These are phyloP conservation scores for Talaromyces marneffei DNA, from an alignment of 2,329 filamentous ascomycete genomes.

Conservation along the genomic window DNA sequence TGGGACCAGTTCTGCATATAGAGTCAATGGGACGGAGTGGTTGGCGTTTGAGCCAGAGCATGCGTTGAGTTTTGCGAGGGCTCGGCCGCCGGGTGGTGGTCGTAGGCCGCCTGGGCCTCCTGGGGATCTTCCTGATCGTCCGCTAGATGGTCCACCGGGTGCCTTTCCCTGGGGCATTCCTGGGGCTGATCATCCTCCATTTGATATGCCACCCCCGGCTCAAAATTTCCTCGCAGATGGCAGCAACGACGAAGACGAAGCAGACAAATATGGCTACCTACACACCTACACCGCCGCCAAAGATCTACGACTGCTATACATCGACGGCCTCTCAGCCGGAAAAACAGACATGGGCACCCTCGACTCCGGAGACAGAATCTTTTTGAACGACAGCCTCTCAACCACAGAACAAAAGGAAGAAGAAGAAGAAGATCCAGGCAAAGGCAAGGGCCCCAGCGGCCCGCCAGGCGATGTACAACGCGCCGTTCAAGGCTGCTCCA, in stretches of 20 bases:
- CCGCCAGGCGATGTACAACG: conserved; percentile 29
- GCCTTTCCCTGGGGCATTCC: not conserved
- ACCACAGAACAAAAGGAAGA: not conserved
- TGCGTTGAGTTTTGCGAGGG: conserved; percentile 57
- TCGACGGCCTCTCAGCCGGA: conserved; percentile 65
- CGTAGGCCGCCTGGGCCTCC: not conserved
- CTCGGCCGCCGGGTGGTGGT: not conserved
- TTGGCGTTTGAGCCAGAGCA: conserved; percentile 73
- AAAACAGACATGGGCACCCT: conserved; percentile 62
- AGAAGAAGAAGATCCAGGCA: not conserved
- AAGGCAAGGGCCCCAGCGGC: not conserved
- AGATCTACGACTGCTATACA: conserved; percentile 57
- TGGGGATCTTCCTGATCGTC: not conserved
- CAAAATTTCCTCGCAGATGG: not conserved
- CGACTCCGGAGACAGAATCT: conserved; percentile 60
- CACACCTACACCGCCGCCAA: conserved; percentile 60
- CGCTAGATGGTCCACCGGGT: not conserved
- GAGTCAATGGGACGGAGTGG: conserved; percentile 58
- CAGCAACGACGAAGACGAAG: not conserved
- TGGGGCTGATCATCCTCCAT: not conserved
- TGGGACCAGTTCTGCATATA: conserved; percentile 45
- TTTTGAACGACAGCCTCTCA: conserved; percentile 35
- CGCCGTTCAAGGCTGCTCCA: conserved; percentile 51
- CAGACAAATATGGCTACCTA: conserved; percentile 49
- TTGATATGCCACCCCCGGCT: not conserved